Conservation (phyloP, 2,329 filamentous ascomycete species). For the Phaeoacremonium minimum region DNA sequence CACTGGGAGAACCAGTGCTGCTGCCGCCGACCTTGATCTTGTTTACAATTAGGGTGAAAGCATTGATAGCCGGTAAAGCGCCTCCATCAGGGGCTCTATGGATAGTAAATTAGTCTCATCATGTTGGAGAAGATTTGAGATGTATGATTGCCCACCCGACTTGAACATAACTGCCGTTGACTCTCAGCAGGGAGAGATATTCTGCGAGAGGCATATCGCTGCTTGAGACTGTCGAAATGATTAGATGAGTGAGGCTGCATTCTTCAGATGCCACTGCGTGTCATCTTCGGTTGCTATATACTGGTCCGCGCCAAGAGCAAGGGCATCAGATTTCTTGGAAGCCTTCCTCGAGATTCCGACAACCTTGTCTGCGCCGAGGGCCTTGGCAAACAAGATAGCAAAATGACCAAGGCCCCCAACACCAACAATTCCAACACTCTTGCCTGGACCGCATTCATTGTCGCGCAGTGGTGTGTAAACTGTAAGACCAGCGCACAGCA, state of each 20-base stretch:
- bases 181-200: constrained; percentile 57
- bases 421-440: constrained; percentile 62
- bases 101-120: no score
- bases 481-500: constrained; percentile 67
- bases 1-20: constrained; percentile 39
- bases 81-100: constrained; percentile 59
- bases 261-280: constrained; percentile 45
- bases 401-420: constrained; percentile 67
- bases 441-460: constrained; percentile 62
- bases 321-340: constrained; percentile 47
- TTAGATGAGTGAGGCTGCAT: constrained; percentile 46
- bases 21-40: constrained; percentile 42
- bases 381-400: constrained; percentile 62
- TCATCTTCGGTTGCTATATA: constrained; percentile 37
- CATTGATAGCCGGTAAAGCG: constrained; percentile 36
- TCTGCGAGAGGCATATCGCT: constrained; percentile 51
- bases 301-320: constrained; percentile 52
- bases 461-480: constrained; percentile 57
- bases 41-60: constrained; percentile 53
- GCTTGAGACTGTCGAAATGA: constrained; percentile 50
- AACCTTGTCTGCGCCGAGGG: constrained; percentile 56
- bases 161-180: constrained; percentile 59
- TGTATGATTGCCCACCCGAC: constrained; percentile 54
- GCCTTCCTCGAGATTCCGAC: constrained; percentile 51
- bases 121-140: constrained; percentile 27